Conservation (phyloP, 495 filamentous ascomycete genomes). For the Xylaria flabelliformis region DNA sequence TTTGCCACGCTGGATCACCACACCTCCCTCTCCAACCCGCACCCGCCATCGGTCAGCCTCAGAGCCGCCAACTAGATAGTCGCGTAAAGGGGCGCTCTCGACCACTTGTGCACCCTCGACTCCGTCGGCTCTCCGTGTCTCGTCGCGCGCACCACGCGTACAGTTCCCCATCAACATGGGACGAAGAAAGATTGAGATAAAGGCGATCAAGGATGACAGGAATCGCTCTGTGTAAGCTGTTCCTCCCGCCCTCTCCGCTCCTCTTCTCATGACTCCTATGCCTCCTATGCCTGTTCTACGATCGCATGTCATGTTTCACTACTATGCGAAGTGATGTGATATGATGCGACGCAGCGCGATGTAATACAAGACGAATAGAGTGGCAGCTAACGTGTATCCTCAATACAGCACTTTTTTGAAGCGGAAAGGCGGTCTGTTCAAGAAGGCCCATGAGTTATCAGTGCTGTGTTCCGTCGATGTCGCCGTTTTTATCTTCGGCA, state of each 20-base stretch:
- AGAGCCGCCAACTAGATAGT: conserved; percentile 19
- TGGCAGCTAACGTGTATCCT: conserved; percentile 81
- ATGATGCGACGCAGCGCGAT: background rate
- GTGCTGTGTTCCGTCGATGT: conserved; percentile 98
- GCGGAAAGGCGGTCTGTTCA: conserved; percentile 97
- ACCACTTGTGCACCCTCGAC: conserved; percentile 2
- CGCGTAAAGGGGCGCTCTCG: conserved; percentile 22
- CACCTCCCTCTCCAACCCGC: conserved; percentile 17
- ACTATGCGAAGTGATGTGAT: conserved; percentile 9
- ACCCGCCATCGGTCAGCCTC: conserved; percentile 21
- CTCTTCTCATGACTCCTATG: conserved; percentile 16
- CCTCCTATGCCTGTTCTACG: conserved; percentile 27
- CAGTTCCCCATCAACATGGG: conserved; percentile 56
- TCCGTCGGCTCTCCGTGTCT: conserved; percentile 1
- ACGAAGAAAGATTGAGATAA: conserved; percentile 93
- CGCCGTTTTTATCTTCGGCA: conserved; percentile 96
- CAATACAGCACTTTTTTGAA: conserved; percentile 87
- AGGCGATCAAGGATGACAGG: conserved; percentile 98
- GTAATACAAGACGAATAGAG: conserved; percentile 74
- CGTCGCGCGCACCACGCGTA: background rate
- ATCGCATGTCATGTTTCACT: conserved; percentile 27
- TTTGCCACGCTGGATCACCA: conserved; percentile 30
- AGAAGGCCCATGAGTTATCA: conserved; percentile 98
- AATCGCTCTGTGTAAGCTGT: conserved; percentile 94
- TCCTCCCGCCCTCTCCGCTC: conserved; percentile 24